These are phyloP conservation scores for Euphorbia pulcherrima DNA, from an alignment of 345 rosid genomes.

Conservation along the genomic window DNA sequence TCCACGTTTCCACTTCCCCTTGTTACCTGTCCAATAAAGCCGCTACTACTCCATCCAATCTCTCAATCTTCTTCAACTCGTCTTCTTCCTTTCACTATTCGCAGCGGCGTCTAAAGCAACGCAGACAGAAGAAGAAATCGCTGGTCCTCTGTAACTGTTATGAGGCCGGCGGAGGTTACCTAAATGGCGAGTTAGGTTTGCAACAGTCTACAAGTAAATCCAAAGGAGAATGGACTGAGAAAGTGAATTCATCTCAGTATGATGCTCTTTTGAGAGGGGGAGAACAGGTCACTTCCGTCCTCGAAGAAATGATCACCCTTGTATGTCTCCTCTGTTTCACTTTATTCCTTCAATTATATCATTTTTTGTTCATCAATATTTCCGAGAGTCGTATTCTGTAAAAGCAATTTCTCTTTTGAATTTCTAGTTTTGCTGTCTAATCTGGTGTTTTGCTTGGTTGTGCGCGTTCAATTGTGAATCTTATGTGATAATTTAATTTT, in stretches of 20 bases:
- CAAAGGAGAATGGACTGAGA: constrained; percentile 27
- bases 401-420: neutral
- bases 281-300: constrained; percentile 88
- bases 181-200: constrained; percentile 43
- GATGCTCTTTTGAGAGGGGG: constrained; percentile 85
- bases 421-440: neutral
- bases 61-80: too few relatives aligned
- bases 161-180: constrained; percentile 68
- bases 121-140: constrained; percentile 22
- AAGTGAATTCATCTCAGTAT: constrained; percentile 47
- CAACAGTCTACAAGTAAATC: constrained; percentile 21
- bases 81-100: neutral
- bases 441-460: neutral
- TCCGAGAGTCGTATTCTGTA: neutral
- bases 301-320: constrained; percentile 77
- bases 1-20: constrained; percentile 9
- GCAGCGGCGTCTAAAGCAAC: constrained; percentile 22
- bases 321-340: constrained; percentile 36
- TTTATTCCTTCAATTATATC: neutral
- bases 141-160: constrained; percentile 39
- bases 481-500: too few relatives aligned
- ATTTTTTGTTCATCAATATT: too few relatives aligned
- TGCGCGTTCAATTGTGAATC: too few relatives aligned
- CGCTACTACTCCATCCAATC: too few relatives aligned
- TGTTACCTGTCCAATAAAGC: constrained; percentile 5